Evolutionary conservation across 257 asterid species (phyloP), one percentile per base, ranked within the genome.

Genomic region (Plectranthus barbatus): DNA sequence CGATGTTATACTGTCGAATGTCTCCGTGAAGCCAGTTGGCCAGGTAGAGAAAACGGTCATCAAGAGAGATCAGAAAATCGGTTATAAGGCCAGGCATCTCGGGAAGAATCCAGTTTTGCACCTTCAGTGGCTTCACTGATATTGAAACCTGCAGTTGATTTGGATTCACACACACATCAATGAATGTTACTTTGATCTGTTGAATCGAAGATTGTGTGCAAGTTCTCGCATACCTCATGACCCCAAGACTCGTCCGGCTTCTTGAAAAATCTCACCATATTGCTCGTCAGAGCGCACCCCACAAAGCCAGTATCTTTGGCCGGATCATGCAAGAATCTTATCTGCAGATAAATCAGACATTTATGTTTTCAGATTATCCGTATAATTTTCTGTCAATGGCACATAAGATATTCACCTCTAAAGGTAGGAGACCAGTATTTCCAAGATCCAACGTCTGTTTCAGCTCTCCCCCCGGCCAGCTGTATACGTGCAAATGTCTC

Each of bases 21-120:
- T 92, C 98, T 65, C 98, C 98, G 15, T 92, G 98, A 60, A 92
- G 96, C 98, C 98, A 91, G 75, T 91, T 91, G 7, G 77, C 75
- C 49, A 88, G 67, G 79, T 88, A 88, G 8, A 88, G 80, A 62
- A 78, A 88, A 11, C 85, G 94, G 56, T 88, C 96, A 54, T 88
- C 91, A 2, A 88, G 91, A 59, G 92, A 88, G 13, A 86, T 82
- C 40, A 88, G 76, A 57, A 86, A 84, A 74, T 86, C 94, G 1
- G 96, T 88, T 52, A 88, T 88, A 52, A 88, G 94, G 17, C 96
- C 90, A 1, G 96, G 96, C 94, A 88, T 83, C 72, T 85, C 94
- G 0, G 94, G 94, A 55, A 88, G 96, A 71, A 85, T 83, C 96
- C 96, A 85, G 57, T 88, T 88, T 52, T 78, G 84, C 78, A 88